Evolutionary conservation across 306 rosid species (phyloP).

Genomic region (Elaeagnus macrophylla): DNA sequence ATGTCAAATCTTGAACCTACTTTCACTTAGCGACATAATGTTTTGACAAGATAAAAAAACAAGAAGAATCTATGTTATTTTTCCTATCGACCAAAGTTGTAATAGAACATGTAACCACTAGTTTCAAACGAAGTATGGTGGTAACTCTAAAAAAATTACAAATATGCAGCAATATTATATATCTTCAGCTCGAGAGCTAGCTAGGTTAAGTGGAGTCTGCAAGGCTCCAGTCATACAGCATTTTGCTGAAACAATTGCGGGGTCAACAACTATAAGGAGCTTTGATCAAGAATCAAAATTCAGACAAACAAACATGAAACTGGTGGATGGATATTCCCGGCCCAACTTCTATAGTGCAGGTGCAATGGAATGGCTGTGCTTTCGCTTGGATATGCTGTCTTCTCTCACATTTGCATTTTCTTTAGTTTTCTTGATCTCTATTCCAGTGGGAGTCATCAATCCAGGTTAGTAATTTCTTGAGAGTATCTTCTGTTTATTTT

Average conservation of each 20-base stretch:
- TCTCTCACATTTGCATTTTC: slow-evolving; percentile 12
- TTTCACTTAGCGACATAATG: background rate
- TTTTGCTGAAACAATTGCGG: slow-evolving; percentile 21
- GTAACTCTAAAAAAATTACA: background rate
- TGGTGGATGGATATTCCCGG: slow-evolving; percentile 18
- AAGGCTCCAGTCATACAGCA: slow-evolving; percentile 29
- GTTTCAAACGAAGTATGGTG: background rate
- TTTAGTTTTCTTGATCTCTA: slow-evolving; percentile 15
- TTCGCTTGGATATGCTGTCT: slow-evolving; percentile 18
- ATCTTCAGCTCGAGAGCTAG: slow-evolving; percentile 17
- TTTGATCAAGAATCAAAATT: slow-evolving; percentile 19
- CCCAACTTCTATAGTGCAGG: slow-evolving; percentile 15
- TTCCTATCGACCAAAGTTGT: background rate
- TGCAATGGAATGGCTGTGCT: slow-evolving; percentile 24
- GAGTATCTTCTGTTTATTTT: background rate
- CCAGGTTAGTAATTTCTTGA: slow-evolving; percentile 13
- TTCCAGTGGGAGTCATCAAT: slow-evolving; percentile 17
- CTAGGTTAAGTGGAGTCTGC: slow-evolving; percentile 18
- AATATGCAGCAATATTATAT: slow-evolving; percentile 20
- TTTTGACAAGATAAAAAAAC: background rate
- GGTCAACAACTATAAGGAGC: slow-evolving; percentile 20
- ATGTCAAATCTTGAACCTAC: no score
- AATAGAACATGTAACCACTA: background rate
- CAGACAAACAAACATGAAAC: slow-evolving; percentile 9
- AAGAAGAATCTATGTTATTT: background rate